Evolutionary conservation across 2,329 filamentous ascomycete genomes (phyloP).

Genomic region (Teratosphaeria epicoccoides): DNA sequence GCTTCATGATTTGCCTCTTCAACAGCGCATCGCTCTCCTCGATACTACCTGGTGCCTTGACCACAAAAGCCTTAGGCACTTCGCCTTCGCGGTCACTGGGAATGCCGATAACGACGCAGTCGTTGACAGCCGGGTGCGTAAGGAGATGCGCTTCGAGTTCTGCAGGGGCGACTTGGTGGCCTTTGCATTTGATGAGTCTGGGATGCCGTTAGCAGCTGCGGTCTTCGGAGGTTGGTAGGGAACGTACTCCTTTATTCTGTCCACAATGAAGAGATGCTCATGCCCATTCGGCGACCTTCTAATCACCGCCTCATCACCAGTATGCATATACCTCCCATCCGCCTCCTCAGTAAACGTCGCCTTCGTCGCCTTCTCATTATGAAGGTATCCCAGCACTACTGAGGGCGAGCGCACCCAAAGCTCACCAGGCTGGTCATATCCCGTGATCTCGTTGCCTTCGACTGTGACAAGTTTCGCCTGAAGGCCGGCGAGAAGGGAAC

Average conservation of each 20-base stretch:
- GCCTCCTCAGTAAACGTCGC: slow-evolving; percentile 54
- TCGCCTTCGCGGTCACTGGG: slow-evolving; percentile 53
- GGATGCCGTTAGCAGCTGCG: not conserved
- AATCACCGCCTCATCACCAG: slow-evolving; percentile 73
- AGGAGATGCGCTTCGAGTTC: slow-evolving; percentile 64
- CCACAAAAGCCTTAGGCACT: slow-evolving; percentile 53
- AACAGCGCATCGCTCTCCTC: slow-evolving; percentile 42
- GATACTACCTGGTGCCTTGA: slow-evolving; percentile 41
- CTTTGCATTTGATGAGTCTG: slow-evolving; percentile 40
- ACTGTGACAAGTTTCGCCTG: slow-evolving; percentile 56
- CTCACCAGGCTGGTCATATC: slow-evolving; percentile 66
- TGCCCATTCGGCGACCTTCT: slow-evolving; percentile 52
- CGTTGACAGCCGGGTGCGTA: slow-evolving; percentile 61
- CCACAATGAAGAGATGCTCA: slow-evolving; percentile 77
- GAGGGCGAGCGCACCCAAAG: slow-evolving; percentile 67
- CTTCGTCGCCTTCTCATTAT: slow-evolving; percentile 71
- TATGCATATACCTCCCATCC: slow-evolving; percentile 57
- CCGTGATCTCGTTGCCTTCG: slow-evolving; percentile 60
- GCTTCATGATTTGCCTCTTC: slow-evolving; percentile 43
- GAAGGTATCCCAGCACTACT: slow-evolving; percentile 71
- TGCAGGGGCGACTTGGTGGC: slow-evolving; percentile 71
- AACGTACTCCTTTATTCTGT: slow-evolving; percentile 58
- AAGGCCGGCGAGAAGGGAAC: slow-evolving; percentile 55
- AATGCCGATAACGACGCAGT: slow-evolving; percentile 68
- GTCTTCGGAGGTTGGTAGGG: not conserved